Evolutionary conservation across 2,329 filamentous ascomycete species (phyloP).

Genomic region (Sordariomycetes sp.): DNA sequence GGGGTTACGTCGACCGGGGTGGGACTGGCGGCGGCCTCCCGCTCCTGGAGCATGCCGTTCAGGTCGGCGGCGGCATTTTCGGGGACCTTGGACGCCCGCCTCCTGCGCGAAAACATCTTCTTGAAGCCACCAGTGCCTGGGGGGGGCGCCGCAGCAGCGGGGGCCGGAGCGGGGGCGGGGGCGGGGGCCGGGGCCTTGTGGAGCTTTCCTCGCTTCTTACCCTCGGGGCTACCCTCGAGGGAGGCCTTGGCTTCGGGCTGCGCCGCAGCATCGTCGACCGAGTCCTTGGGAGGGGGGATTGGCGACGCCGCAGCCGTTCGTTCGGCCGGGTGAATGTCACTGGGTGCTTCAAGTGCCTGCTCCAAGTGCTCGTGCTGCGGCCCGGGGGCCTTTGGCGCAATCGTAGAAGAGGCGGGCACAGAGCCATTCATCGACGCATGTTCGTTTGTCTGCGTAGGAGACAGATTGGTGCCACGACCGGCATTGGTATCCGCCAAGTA

Average conservation of each 20-base stretch:
- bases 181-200: slow-evolving; percentile 32
- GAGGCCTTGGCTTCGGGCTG: neutral
- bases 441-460: slow-evolving; percentile 15
- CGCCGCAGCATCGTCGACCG: slow-evolving; percentile 6
- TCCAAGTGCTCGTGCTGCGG: slow-evolving; percentile 15
- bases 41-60: slow-evolving; percentile 34
- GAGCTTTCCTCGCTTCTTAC: slow-evolving; percentile 36
- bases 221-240: slow-evolving; percentile 23
- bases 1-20: slow-evolving; percentile 14
- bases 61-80: slow-evolving; percentile 38
- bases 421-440: slow-evolving; percentile 4
- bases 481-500: slow-evolving; percentile 66
- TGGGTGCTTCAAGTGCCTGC: slow-evolving; percentile 21
- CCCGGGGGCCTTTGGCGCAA: slow-evolving; percentile 2
- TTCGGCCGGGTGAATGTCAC: slow-evolving; percentile 21
- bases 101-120: slow-evolving; percentile 54
- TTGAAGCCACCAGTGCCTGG: slow-evolving; percentile 34
- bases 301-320: slow-evolving; percentile 19
- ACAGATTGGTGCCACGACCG: slow-evolving; percentile 48
- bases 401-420: neutral
- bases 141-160: slow-evolving; percentile 10
- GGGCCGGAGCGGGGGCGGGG: neutral
- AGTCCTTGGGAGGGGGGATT: slow-evolving; percentile 22
- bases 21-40: slow-evolving; percentile 10
- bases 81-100: slow-evolving; percentile 40